These are phyloP conservation scores for Solanum phureja DNA, from an alignment of 257 asterid species.

Conservation along the genomic window DNA sequence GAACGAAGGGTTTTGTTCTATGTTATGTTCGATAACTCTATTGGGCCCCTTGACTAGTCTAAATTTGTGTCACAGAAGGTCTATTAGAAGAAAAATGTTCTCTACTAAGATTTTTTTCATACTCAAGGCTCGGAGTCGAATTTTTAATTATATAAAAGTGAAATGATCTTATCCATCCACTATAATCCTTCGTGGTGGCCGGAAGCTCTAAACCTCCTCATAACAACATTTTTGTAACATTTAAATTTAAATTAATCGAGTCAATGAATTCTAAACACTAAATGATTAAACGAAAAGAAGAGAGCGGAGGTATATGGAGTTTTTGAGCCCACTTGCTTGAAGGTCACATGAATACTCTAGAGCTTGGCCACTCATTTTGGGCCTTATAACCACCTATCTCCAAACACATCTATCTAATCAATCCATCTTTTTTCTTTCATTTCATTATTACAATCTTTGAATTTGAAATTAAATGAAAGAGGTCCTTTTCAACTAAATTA, in stretches of 20 bases:
- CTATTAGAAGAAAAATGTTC: neutral
- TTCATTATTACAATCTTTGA: neutral
- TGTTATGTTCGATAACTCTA: neutral
- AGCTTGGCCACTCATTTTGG: neutral
- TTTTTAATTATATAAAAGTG: neutral
- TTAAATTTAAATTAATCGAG: neutral
- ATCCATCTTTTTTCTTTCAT: neutral
- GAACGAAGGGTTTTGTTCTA: neutral
- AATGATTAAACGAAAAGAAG: neutral
- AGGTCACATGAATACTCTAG: neutral
- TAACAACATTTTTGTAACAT: neutral
- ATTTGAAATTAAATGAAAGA: neutral
- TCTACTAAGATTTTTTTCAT: neutral
- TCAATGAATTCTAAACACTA: neutral
- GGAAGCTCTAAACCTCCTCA: neutral
- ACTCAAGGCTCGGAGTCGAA: accelerated
- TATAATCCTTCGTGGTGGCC: neutral
- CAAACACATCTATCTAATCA: neutral
- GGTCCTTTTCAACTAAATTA: neutral
- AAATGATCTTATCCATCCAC: neutral
- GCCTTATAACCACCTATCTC: neutral
- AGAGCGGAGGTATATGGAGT: neutral
- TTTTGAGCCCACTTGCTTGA: neutral
- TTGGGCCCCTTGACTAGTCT: neutral
- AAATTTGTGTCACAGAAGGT: neutral